phyloP scores from a whole-genome alignment of 139 green algal genomes.

The Volvox reticuliferus region DNA sequence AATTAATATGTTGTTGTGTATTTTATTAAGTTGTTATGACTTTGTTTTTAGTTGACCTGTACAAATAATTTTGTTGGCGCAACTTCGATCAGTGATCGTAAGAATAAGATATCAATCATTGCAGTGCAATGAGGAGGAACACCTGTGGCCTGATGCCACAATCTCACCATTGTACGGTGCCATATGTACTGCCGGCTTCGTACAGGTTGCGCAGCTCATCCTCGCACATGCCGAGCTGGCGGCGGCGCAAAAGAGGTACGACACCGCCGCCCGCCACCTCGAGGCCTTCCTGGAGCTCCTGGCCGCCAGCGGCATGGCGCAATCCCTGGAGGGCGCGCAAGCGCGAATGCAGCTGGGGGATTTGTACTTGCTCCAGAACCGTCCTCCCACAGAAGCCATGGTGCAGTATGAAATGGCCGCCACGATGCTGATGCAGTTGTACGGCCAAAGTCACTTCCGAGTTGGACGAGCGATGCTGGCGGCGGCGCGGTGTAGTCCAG shows the following conservation, averaged over 20 bases:
- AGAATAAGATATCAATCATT: no score
- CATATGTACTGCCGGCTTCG: no score
- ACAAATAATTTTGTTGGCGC: no score
- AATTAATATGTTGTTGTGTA: no score
- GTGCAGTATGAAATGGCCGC: slow-evolving; percentile 28
- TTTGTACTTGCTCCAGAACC: neutral
- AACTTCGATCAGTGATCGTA: no score
- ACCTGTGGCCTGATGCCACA: no score
- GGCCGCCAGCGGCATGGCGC: neutral
- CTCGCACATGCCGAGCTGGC: slow-evolving; percentile 29
- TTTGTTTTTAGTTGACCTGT: no score
- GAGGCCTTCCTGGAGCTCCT: slow-evolving; percentile 3
- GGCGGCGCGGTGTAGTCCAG: slow-evolving; percentile 1
- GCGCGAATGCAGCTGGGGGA: slow-evolving; percentile 48
- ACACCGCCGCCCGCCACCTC: neutral
- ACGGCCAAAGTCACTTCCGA: slow-evolving; percentile 38
- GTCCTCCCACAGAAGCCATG: neutral
- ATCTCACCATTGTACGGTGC: no score
- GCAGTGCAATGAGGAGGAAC: no score
- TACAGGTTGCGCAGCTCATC: slow-evolving; percentile 5
- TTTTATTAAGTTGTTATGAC: no score
- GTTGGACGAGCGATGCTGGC: slow-evolving; percentile 44
- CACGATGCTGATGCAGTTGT: neutral
- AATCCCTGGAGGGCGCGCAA: slow-evolving; percentile 5
- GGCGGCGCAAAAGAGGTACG: neutral